These are phyloP conservation scores for Phytophthora citrophthora DNA, from an alignment of 352 stramenopile species.

Conservation along the genomic window DNA sequence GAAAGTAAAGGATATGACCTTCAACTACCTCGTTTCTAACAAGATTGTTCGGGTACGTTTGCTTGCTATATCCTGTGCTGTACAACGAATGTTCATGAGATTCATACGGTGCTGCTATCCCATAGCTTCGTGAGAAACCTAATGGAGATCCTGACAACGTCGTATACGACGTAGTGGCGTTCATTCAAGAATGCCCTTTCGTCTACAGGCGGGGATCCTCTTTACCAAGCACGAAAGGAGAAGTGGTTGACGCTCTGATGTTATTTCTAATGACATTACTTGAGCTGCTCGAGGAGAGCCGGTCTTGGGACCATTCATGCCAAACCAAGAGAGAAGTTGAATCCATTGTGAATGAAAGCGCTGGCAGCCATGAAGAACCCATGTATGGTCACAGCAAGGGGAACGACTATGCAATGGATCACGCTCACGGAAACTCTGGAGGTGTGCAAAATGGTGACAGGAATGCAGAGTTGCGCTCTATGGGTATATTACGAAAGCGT, in stretches of 20 bases:
- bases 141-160: conserved; percentile 21
- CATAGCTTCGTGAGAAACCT: conserved; percentile 31
- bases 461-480: conserved; percentile 26
- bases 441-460: conserved; percentile 6
- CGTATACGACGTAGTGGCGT: conserved; percentile 43
- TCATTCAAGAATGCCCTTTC: conserved; percentile 48
- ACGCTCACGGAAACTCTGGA: neutral
- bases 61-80: neutral
- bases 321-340: conserved; percentile 18
- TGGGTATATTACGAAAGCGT: conserved; percentile 38
- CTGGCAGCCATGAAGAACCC: conserved; percentile 1
- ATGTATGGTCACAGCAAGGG: conserved; percentile 6
- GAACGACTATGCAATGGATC: conserved; percentile 1
- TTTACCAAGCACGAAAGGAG: conserved; percentile 38
- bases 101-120: conserved; percentile 17
- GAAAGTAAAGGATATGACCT: conserved; percentile 49
- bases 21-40: conserved; percentile 54
- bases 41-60: conserved; percentile 51
- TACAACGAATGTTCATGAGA: neutral
- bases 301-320: conserved; percentile 23
- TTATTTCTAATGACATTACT: conserved; percentile 49
- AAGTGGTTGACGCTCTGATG: conserved; percentile 52
- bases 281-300: conserved; percentile 39
- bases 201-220: conserved; percentile 33
- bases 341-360: conserved; percentile 3